Evolutionary conservation across 768 basidiomycete genomes (phyloP), one percentile per base, ranked within the genome.

Genomic region (Leccinum pellstonianum): DNA sequence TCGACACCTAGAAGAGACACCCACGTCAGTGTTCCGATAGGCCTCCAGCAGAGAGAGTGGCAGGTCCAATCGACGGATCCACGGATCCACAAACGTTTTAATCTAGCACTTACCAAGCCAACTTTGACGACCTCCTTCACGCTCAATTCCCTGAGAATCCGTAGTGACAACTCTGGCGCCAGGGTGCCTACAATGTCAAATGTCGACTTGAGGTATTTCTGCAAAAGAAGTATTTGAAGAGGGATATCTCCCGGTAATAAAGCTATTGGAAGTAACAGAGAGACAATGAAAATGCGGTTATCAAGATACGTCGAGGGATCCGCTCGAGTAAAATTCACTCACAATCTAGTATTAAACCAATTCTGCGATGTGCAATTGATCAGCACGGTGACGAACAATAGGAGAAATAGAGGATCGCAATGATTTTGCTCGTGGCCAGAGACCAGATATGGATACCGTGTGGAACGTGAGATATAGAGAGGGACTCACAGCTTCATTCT

Each of bases 241-340:
- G 83, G 84, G 33, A 95, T 90, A 65, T 95, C 93, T 33, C 91
- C 91, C 0, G 93, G 93, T 62, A 91, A 79, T 73, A 88, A 85
- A 11, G 88, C 90, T 90, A 61, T 27, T 58, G 33, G 19, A 33
- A 46, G 51, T 5, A 58, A 53, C 49, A 56, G 52, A 27, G 55
- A 31, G 62, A 52, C 29, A 56, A 46, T 38, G 29, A 53, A 19
- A 23, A 12, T 8, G 29, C 11, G 17, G 55, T 37, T 29, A 29
- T 10, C n/a, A 6, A 7, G n/a, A 38, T 15, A 57, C 7, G 5
- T 8, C n/a, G 27, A 14, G 25, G 25, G 11, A 29, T 54, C 49
- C 25, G 15, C 3, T 48, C 54, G 57, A 55, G 58, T 12, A 17
- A 46, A 37, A 58, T 59, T 15, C 25, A 65, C 68, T 54, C 53